Percentiles rank a stretch among this genome's conserved stretches.
Conservation (phyloP, 169 alveolate genomes). For the Plasmodium coatneyi region DNA sequence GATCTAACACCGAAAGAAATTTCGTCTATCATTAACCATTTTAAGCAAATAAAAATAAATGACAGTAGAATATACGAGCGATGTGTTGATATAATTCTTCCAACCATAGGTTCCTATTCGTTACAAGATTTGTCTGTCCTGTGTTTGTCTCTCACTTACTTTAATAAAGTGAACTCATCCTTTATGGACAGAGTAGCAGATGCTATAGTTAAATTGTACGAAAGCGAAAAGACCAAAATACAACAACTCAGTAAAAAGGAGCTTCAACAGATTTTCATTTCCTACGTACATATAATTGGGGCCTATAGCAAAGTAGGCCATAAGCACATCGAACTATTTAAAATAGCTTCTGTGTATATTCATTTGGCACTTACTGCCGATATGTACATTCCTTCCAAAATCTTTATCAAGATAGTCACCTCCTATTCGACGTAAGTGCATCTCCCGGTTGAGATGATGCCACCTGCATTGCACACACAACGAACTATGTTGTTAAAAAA, state of each 20-base stretch:
- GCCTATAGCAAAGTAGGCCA: constrained; percentile 79
- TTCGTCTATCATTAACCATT: constrained; percentile 81
- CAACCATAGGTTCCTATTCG: constrained; percentile 72
- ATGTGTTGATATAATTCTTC: constrained; percentile 75
- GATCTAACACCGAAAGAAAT: constrained; percentile 78
- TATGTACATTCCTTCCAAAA: constrained; percentile 76
- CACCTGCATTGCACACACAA: constrained; percentile 68
- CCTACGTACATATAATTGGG: constrained; percentile 84
- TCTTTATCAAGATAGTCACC: constrained; percentile 74
- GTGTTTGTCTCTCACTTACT: constrained; percentile 78
- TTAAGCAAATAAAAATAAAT: constrained; percentile 81
- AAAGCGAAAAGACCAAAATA: constrained; percentile 38
- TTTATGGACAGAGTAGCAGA: constrained; percentile 37
- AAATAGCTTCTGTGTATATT: constrained; percentile 80
- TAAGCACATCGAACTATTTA: constrained; percentile 79
- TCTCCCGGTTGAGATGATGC: background rate
- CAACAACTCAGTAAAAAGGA: constrained; percentile 18
- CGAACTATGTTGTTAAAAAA: constrained; percentile 48
- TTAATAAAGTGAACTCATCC: constrained; percentile 7
- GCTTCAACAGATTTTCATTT: constrained; percentile 52
- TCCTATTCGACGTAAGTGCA: constrained; percentile 79
- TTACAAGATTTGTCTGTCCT: constrained; percentile 80
- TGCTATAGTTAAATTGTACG: constrained; percentile 34
- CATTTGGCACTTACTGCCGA: constrained; percentile 54
- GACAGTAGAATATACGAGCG: constrained; percentile 77